phyloP scores from a whole-genome alignment of 345 rosid species.

The Gynandropsis gynandra region DNA sequence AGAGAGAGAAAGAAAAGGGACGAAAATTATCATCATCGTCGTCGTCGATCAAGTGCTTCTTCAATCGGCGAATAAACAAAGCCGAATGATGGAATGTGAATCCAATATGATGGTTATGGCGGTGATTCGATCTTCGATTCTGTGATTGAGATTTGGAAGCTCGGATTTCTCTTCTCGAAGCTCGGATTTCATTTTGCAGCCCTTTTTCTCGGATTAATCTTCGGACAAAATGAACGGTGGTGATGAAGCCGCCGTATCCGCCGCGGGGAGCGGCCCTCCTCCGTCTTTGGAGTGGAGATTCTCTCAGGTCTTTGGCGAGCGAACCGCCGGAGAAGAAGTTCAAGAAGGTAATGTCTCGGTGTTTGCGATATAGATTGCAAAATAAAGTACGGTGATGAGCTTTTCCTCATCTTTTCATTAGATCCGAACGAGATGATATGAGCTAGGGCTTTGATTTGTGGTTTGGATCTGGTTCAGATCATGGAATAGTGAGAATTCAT shows the following conservation, averaged over 20 bases:
- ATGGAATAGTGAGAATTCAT: conserved; percentile 30
- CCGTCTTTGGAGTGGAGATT: conserved; percentile 80
- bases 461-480: conserved; percentile 57
- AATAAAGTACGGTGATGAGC: background rate
- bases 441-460: conserved; percentile 36
- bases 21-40: conserved; percentile 12
- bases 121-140: conserved; percentile 38
- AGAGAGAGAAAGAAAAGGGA: conserved; percentile 13
- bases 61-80: conserved; percentile 18
- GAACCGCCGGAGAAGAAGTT: conserved; percentile 86
- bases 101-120: conserved; percentile 18
- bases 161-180: conserved; percentile 26
- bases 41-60: conserved; percentile 24
- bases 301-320: conserved; percentile 92
- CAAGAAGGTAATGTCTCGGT: conserved; percentile 49
- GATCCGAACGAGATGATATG: conserved; percentile 35
- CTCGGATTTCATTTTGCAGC: conserved; percentile 16
- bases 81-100: conserved; percentile 31
- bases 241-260: conserved; percentile 44
- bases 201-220: conserved; percentile 27
- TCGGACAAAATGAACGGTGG: conserved; percentile 51
- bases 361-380: background rate
- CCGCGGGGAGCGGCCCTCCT: conserved; percentile 30
- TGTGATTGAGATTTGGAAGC: conserved; percentile 28
- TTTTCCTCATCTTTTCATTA: conserved; percentile 10